Percentiles rank a stretch among this genome's conserved stretches.
Evolutionary conservation across 306 rosid species (phyloP).

Genomic region (Malus sylvestris): DNA sequence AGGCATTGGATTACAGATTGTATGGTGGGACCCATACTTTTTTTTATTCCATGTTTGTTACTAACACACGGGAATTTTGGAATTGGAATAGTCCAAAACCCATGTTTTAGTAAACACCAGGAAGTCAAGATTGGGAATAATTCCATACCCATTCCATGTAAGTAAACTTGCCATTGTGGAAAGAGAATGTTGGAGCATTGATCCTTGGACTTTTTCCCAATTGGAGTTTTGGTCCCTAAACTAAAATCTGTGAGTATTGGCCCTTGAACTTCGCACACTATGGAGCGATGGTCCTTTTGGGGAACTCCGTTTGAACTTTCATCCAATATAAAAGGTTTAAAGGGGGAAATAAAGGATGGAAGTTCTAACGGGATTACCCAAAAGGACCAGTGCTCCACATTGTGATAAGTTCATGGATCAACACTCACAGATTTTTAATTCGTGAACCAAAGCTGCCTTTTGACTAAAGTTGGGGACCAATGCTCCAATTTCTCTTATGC

Average conservation of each 20-base stretch:
- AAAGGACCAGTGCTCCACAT: not conserved
- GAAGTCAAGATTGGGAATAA: not conserved
- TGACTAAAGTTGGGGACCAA: not conserved
- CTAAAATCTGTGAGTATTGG: not conserved
- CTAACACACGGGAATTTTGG: not conserved
- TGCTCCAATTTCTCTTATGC: not conserved
- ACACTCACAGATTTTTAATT: not conserved
- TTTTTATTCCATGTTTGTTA: not conserved
- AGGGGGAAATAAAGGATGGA: not conserved
- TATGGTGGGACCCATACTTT: not conserved
- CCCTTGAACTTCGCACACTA: not conserved
- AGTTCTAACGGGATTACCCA: not conserved
- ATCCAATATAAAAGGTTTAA: not conserved
- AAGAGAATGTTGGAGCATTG: not conserved
- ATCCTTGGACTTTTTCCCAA: not conserved
- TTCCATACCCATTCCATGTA: no score
- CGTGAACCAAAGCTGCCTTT: not conserved
- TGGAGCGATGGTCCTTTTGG: not conserved
- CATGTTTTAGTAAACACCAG: not conserved
- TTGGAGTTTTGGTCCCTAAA: not conserved
- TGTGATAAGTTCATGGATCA: not conserved
- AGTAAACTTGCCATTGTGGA: not conserved
- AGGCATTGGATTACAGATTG: not conserved
- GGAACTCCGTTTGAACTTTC: not conserved
- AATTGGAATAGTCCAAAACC: not conserved